Evolutionary conservation across 2,329 filamentous ascomycete species (phyloP), one percentile per base, ranked within the genome.

Genomic region (Cladophialophora chaetospira): DNA sequence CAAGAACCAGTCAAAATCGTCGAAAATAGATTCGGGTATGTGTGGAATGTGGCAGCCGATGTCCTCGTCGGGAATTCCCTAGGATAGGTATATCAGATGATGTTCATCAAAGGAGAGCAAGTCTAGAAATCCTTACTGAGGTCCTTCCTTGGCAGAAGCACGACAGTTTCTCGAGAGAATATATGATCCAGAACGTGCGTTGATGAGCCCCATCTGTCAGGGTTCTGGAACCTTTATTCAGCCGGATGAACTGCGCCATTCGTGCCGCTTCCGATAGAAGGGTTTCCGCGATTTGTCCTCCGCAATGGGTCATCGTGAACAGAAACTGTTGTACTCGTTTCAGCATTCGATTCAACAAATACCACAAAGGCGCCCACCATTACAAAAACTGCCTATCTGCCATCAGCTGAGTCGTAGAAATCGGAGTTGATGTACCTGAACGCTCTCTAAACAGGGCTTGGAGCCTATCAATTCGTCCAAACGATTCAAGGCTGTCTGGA

Each of bases 111-210:
- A 19, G 42, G 15, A 15, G 23, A 11, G 8, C 26, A 9, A 19
- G 26, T 48, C 6, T 64, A n/a, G n/a, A n/a, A n/a, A n/a, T n/a
- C n/a, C 70, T 60, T 50, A 74, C 70, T 9, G 73, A 75, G 46
- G 62, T 66, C 17, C 62, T 66, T 5, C 69, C 65, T 9, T 61
- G 60, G 28, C 66, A 65, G 47, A 75, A 74, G 23, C 62, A 68
- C 0, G 60, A 57, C 5, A 67, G 64, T 47, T 77, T 76, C 45
- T 77, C 75, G 13, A 76, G 38, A 5, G 64, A 63, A 49, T 75
- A 76, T 11, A 76, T 65, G 0, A 74, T 70, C 74, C 74, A 77
- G 50, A 77, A 77, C 0, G 69, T 70, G 31, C 67, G 63, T 26
- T 68, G 63, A 13, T 58, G 58, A 21, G 57, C 36, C 19, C 58